A percentile compares a stretch with the other conserved stretches of the same genome.
These are phyloP conservation scores for Talaromyces proteolyticus DNA, from an alignment of 495 filamentous ascomycete genomes.

Conservation along the genomic window DNA sequence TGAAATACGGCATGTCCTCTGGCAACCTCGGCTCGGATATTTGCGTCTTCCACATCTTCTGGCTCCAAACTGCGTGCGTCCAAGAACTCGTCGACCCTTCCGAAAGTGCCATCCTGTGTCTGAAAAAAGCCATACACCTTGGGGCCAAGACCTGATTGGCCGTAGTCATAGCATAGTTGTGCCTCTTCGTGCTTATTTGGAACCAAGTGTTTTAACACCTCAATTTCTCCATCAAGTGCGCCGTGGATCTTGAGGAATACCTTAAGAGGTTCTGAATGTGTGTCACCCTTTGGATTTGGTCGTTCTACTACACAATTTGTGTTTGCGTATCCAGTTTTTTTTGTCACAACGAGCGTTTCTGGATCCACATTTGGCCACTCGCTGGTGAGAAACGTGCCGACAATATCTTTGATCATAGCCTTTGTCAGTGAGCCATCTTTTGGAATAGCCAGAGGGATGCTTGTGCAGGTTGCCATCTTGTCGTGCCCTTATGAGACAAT, in stretches of 20 bases:
- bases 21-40: slow-evolving; percentile 23
- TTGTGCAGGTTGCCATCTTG: slow-evolving; percentile 16
- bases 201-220: slow-evolving; percentile 17
- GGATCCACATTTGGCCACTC: slow-evolving; percentile 23
- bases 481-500: too few species aligned
- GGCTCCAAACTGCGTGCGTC: slow-evolving; percentile 20
- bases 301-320: slow-evolving; percentile 18
- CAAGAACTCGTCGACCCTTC: slow-evolving; percentile 23
- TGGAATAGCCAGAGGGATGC: slow-evolving; percentile 15
- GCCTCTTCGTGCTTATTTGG: slow-evolving; percentile 23
- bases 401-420: slow-evolving; percentile 12
- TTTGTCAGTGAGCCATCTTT: slow-evolving; percentile 17
- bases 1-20: slow-evolving; percentile 18
- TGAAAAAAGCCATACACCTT: slow-evolving; percentile 23
- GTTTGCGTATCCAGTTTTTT: slow-evolving; percentile 18
- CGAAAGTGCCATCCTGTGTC: slow-evolving; percentile 20
- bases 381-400: slow-evolving; percentile 16
- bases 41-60: slow-evolving; percentile 21
- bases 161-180: slow-evolving; percentile 18
- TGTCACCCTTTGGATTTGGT: slow-evolving; percentile 8
- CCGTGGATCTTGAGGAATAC: slow-evolving; percentile 23
- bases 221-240: slow-evolving; percentile 9
- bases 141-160: slow-evolving; percentile 18
- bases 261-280: slow-evolving; percentile 13
- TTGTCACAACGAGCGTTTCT: slow-evolving; percentile 12